Percentiles rank a stretch among this genome's conserved stretches.
Conservation (phyloP, 1,284 basidiomycete species). For the Ustilago loliicola region DNA sequence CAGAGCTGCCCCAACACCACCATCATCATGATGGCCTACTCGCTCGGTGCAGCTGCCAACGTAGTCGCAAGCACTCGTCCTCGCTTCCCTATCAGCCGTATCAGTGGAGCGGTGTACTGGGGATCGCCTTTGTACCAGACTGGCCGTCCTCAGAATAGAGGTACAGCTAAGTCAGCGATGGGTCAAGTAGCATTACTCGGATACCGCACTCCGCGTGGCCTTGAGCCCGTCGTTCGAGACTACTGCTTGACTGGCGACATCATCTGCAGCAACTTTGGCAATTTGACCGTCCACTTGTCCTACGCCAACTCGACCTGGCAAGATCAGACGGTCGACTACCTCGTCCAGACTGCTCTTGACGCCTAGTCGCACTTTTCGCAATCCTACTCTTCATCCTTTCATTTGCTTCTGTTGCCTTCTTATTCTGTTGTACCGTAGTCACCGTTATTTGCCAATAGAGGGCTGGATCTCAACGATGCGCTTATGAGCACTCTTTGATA, state of each 20-base stretch:
- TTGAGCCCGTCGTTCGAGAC: constrained; percentile 25
- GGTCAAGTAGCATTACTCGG: constrained; percentile 24
- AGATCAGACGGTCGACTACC: constrained; percentile 27
- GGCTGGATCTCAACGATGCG: background rate
- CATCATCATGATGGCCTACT: constrained; percentile 43
- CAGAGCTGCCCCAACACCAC: constrained; percentile 38
- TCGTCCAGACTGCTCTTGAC: constrained; percentile 22
- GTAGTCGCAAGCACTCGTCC: constrained; percentile 25
- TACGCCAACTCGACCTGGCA: constrained; percentile 29
- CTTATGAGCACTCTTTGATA: background rate
- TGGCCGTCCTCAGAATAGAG: constrained; percentile 31
- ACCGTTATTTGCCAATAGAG: background rate
- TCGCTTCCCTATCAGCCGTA: constrained; percentile 24
- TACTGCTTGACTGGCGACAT: constrained; percentile 21
- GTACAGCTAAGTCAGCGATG: constrained; percentile 16
- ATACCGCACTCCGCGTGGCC: constrained; percentile 31
- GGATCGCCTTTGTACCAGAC: constrained; percentile 14
- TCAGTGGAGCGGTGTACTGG: constrained; percentile 19
- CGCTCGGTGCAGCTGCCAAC: constrained; percentile 31
- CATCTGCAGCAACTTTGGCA: constrained; percentile 22
- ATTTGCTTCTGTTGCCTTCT: background rate
- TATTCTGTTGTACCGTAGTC: constrained; percentile 1
- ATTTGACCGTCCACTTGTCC: constrained; percentile 17
- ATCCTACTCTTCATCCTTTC: background rate
- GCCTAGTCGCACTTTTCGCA: constrained; percentile 1